Base-by-base conservation (phyloP, 208 protist genomes). In the Wallacemonas sp. region DNA sequence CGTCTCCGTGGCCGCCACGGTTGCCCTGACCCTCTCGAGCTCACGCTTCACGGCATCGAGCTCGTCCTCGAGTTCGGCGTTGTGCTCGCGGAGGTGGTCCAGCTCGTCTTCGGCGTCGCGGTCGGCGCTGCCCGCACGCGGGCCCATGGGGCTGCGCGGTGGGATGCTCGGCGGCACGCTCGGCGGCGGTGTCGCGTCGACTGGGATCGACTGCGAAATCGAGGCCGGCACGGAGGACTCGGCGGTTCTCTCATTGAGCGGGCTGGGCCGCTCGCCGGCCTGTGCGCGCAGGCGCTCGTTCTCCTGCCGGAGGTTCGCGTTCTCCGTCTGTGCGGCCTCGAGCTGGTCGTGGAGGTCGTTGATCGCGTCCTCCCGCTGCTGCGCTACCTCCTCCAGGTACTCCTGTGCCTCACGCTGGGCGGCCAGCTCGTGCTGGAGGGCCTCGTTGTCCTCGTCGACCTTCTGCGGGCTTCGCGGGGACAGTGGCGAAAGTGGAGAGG, bases 391-490 rank as follows among this genome's bases (percentile, higher is more conserved):
- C 57, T 54, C 32, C 20, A 81, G 65, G 29, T 70, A 55, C 29
- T 63, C 44, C 33, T 72, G 64, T 1, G 48, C 32, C 32, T 45
- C 41, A 25, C 32, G 33, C 66, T 81, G 68, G 7, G 61, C 61
- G 14, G 20, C 25, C 10, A 50, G 61, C 29, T 55, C 28, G 12
- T 55, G 36, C 61, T 42, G 44, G 3, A 50, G 44, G 7, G 48
- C 48, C 48, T 55, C 48, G 18, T 33, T 26, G 26, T 55, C 48
- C 7, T 31, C 48, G 16, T 12, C 48, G 10, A 32, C 22, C 7
- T 23, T 32, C 26, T 55, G 48, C 22, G 20, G 26, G 48, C 48
- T 55, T 41, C 36, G 36, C 36, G 36, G 36, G 36, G 36, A 41
- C 36, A 41, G 0, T 41, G 36, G 46, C n/a, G 46, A 11, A 44